Evolutionary conservation across 768 basidiomycete species (phyloP).

Genomic region (Podaxis rugospora): DNA sequence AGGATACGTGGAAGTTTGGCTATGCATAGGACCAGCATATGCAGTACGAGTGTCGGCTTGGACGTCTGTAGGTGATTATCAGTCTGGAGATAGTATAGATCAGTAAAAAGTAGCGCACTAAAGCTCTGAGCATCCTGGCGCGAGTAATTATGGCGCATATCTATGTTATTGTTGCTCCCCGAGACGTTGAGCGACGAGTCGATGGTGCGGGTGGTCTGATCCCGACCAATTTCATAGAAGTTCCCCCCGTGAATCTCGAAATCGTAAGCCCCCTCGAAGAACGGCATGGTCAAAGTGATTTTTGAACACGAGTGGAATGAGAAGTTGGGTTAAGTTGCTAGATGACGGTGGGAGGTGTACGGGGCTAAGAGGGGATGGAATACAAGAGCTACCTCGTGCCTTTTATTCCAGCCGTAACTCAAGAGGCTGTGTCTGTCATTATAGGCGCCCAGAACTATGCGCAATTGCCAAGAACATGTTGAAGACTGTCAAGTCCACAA

Average conservation of each 20-base stretch:
- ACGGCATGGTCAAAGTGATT: background rate
- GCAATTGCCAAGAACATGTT: background rate
- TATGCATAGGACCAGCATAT: background rate
- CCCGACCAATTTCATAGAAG: slow-evolving; percentile 2
- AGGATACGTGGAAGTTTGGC: background rate
- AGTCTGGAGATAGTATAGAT: background rate
- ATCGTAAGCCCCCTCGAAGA: slow-evolving; percentile 4
- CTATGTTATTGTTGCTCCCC: background rate
- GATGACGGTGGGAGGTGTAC: background rate
- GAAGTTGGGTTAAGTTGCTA: background rate
- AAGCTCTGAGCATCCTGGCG: background rate
- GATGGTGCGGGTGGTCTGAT: background rate
- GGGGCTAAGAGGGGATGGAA: background rate
- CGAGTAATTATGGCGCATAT: background rate
- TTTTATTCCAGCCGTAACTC: background rate
- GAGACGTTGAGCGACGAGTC: background rate
- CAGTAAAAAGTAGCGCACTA: background rate
- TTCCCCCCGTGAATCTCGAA: slow-evolving; percentile 5
- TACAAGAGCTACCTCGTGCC: background rate
- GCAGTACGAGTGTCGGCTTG: background rate
- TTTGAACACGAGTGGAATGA: background rate
- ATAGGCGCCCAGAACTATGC: background rate
- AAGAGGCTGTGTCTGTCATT: background rate
- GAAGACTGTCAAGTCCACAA: background rate
- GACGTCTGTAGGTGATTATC: background rate